phyloP scores from a whole-genome alignment of 2,329 filamentous ascomycete genomes.

The Ophiobolus disseminans region DNA sequence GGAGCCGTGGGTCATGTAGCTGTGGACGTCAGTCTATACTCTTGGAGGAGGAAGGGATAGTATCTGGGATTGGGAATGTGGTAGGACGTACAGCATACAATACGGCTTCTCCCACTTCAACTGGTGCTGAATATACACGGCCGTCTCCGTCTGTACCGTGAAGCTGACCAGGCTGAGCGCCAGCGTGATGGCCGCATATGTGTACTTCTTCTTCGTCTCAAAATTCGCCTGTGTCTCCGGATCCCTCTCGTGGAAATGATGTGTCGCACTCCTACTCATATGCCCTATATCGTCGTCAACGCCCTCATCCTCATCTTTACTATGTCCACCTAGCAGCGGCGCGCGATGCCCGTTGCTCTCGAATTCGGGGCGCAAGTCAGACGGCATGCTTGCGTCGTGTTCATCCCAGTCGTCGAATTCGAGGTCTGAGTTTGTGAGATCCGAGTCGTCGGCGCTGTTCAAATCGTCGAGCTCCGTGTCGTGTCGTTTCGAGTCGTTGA shows the following conservation, averaged over 20 bases:
- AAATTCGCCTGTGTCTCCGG: slow-evolving; percentile 69
- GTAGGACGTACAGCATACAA: slow-evolving; percentile 80
- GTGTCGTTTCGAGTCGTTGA: no score
- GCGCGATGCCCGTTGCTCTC: slow-evolving; percentile 41
- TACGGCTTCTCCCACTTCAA: slow-evolving; percentile 98
- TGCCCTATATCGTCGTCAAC: slow-evolving; percentile 44
- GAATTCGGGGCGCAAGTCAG: slow-evolving; percentile 55
- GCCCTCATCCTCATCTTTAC: slow-evolving; percentile 45
- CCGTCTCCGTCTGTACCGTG: slow-evolving; percentile 93
- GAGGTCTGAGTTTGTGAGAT: slow-evolving; percentile 41
- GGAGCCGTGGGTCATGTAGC: slow-evolving; percentile 86
- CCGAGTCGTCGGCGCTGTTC: no score
- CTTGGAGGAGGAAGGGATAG: not conserved
- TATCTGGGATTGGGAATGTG: slow-evolving; percentile 54
- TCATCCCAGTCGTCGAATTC: slow-evolving; percentile 57
- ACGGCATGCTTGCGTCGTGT: slow-evolving; percentile 56
- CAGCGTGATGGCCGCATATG: slow-evolving; percentile 84
- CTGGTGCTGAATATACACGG: slow-evolving; percentile 91
- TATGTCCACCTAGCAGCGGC: slow-evolving; percentile 48
- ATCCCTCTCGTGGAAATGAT: slow-evolving; percentile 73
- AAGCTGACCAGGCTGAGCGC: slow-evolving; percentile 84
- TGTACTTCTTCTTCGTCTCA: slow-evolving; percentile 81
- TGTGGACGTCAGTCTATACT: not conserved
- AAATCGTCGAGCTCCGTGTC: no score
- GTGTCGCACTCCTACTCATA: slow-evolving; percentile 65